Conservation (phyloP, 192 early-diverging fungal species). For the Dissophora ornata region DNA sequence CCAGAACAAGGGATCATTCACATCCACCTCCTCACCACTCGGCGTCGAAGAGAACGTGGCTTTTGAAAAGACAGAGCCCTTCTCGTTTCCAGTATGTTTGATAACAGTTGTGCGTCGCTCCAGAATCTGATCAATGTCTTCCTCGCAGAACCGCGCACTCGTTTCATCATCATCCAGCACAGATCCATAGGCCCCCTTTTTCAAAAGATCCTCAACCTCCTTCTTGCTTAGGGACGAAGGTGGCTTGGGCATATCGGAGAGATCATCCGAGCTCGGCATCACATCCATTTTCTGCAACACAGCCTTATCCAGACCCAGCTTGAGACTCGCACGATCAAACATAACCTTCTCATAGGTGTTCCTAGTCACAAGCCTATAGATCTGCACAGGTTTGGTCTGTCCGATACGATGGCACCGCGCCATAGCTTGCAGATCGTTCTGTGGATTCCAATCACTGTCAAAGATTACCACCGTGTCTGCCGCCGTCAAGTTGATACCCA, state of each 20-base stretch:
- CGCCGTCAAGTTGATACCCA: constrained; percentile 89
- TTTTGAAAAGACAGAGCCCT: constrained; percentile 88
- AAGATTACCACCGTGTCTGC: constrained; percentile 91
- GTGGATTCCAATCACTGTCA: constrained; percentile 91
- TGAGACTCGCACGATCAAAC: constrained; percentile 91
- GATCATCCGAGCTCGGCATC: constrained; percentile 56
- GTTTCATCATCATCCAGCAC: constrained; percentile 84
- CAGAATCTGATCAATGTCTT: constrained; percentile 91
- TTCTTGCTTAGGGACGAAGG: constrained; percentile 74
- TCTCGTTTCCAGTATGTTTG: constrained; percentile 74
- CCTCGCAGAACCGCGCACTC: constrained; percentile 84
- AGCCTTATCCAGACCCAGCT: constrained; percentile 84
- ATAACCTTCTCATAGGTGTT: constrained; percentile 92
- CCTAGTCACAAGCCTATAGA: constrained; percentile 78
- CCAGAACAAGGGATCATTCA: constrained; percentile 91
- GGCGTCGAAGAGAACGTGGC: constrained; percentile 72
- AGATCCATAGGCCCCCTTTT: constrained; percentile 92
- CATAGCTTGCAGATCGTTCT: constrained; percentile 90
- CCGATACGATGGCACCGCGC: constrained; percentile 88
- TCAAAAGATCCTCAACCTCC: constrained; percentile 86
- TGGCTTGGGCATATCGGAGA: constrained; percentile 58
- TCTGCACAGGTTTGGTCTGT: constrained; percentile 86
- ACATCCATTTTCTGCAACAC: constrained; percentile 83
- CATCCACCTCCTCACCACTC: constrained; percentile 68
- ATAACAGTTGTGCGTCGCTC: constrained; percentile 83